Base-by-base conservation (phyloP, 352 stramenopile species). In the Plasmopara muralis region DNA sequence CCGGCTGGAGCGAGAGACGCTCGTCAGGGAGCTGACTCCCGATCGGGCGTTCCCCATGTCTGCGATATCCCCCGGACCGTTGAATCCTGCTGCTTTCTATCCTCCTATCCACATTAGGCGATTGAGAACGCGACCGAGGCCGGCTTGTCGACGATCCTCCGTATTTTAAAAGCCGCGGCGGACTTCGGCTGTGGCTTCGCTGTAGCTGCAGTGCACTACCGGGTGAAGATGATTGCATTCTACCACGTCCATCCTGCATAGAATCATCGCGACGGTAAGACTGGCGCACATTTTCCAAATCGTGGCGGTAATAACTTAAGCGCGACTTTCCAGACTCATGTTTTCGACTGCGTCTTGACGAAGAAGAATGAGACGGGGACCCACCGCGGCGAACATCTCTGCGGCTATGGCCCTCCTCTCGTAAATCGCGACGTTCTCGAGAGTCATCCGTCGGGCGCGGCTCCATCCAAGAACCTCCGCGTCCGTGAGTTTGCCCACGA, bases 401-500 rank as follows among this genome's bases (percentile, higher is more conserved):
- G 5, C 52, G 48, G 25, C 44, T 45, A 43, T 53, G 55, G 5
- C 31, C 53, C 16, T 67, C 62, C 10, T 62, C 62, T 35, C 53
- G 43, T 0, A 39, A 15, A 29, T 55, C 53, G 43, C 53, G 55
- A 14, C 43, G 56, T 9, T 70, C 62, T 16, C 54, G 57, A 2
- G 44, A 39, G 15, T 60, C 49, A 43, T 58, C 52, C 5, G 41
- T 44, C 9, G 53, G 54, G 6, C 50, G 62, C 12, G 45, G 31
- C 16, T 48, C 53, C 39, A 65, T 64, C 52, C 53, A 67, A 49
- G 49, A 46, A 14, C 41, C 31, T 10, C 64, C 60, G 37, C 66
- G 66, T 44, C 71, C 63, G 44, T 57, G 60, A 14, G 60, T 60
- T 47, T 63, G 55, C 29, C 66, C 63, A 47, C 66, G 66, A 3